phyloP scores from a whole-genome alignment of 163 green algal species.

The Chlamydomonas reinhardtii region DNA sequence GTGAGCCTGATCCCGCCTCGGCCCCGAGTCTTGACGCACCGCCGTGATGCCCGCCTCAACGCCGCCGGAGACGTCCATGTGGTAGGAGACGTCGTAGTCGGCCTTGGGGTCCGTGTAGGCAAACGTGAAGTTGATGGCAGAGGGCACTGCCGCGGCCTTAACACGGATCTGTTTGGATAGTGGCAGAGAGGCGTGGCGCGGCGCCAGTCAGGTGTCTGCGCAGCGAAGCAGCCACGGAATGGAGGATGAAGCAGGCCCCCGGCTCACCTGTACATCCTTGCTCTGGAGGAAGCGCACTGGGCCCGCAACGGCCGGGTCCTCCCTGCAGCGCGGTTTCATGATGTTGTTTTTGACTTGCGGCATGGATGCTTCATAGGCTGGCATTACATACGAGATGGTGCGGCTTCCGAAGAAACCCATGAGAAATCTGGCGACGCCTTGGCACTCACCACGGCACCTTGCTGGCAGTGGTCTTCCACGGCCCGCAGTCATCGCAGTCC shows the following conservation, averaged over 20 bases:
- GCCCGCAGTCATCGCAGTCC: constrained; percentile 51
- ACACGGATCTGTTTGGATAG: too few species aligned
- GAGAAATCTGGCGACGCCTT: not conserved
- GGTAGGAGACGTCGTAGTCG: constrained; percentile 72
- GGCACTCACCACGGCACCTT: constrained; percentile 19
- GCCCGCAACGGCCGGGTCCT: not conserved
- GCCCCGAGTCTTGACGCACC: constrained; percentile 23
- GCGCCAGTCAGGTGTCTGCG: too few species aligned
- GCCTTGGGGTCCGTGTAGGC: constrained; percentile 72
- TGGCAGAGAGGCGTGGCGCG: too few species aligned
- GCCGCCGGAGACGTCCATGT: constrained; percentile 55
- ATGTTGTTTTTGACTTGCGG: too few species aligned
- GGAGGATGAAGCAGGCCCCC: not conserved
- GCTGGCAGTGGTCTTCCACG: not conserved
- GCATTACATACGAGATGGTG: too few species aligned
- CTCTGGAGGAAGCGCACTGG: constrained; percentile 15
- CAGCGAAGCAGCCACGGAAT: too few species aligned
- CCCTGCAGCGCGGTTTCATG: not conserved
- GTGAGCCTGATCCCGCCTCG: too few species aligned
- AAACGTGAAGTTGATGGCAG: constrained; percentile 58
- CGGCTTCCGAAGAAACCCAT: not conserved
- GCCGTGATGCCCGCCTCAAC: constrained; percentile 64
- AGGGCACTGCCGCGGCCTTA: not conserved
- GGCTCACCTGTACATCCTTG: constrained; percentile 28
- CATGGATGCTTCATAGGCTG: too few species aligned